Evolutionary conservation across 768 basidiomycete genomes (phyloP), one percentile per base, ranked within the genome.

Genomic region (Lactifluus echinatus): DNA sequence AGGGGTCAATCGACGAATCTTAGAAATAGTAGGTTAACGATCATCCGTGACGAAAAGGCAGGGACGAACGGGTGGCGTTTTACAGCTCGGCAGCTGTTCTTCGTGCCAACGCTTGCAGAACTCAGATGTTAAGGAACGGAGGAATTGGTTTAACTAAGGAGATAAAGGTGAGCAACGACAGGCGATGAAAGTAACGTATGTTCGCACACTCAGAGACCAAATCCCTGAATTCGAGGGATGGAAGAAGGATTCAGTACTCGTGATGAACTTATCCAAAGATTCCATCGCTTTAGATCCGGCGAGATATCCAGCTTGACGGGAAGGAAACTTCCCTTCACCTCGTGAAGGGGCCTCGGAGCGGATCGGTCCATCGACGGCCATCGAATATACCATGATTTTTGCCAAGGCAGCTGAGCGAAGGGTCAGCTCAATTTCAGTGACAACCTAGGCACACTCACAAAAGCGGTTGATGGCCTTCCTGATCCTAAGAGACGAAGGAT

Each of bases 211-310:
- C 53, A 79, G 67, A 4, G 90, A 87, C 90, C 93, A 96, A 29
- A 78, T 73, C 3, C 94, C 94, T 29, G 84, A 84, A 67, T 96
- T 96, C 3, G 89, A 90, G 1, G 95, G 95, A 69, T 98, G 95
- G 72, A 97, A 98, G 75, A 88, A 95, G 0, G 87, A 84, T 67
- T 98, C 95, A 6, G 88, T 90, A 64, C 90, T 93, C 14, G 90
- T 94, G 59, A 98, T 82, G 40, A 98, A 72, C 63, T 84, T 84
- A 63, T 90, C 89, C 26, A 98, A 74, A 14, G 90, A 85, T 64
- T 95, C 91, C 57, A 98, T 76, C 19, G 93, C 89, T 66, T 80
- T 87, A 2, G 88, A 93, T 15, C 95, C 95, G 0, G 83, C 93
- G 28, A 90, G 71, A 67, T 78, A 89, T 21, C 81, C 83, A 28